A percentile compares a stretch with the other conserved stretches of the same genome.
Evolutionary conservation across 345 rosid species (phyloP).

Genomic region (Lepidium aucheri): DNA sequence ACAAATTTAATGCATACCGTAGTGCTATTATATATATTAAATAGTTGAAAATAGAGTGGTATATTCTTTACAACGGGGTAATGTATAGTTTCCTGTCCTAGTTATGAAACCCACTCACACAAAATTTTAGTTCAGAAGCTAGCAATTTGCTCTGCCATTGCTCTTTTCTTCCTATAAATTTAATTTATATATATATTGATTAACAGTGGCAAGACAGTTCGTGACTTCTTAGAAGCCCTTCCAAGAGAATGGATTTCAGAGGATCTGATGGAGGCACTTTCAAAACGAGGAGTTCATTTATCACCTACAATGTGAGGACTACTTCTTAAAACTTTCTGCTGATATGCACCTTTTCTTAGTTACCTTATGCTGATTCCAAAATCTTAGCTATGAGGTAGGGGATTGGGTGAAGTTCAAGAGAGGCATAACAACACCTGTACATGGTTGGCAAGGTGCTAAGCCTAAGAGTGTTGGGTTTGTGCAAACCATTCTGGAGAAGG

Average conservation of each 20-base stretch:
- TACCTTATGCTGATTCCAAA: not conserved
- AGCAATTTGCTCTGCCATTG: not conserved
- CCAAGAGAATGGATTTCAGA: slow-evolving; percentile 98
- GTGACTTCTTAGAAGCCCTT: slow-evolving; percentile 89
- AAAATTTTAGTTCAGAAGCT: not conserved
- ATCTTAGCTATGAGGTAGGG: slow-evolving; percentile 73
- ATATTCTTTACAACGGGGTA: not conserved
- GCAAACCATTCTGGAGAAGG: slow-evolving; percentile 65
- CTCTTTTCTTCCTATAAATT: slow-evolving; percentile 1
- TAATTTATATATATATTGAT: slow-evolving; percentile 13
- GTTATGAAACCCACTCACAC: not conserved
- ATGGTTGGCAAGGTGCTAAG: slow-evolving; percentile 96
- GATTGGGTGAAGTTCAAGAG: slow-evolving; percentile 97
- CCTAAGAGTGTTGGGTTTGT: slow-evolving; percentile 94
- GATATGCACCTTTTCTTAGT: slow-evolving; percentile 1
- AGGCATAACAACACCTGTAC: slow-evolving; percentile 53
- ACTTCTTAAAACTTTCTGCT: slow-evolving; percentile 8
- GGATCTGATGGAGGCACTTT: slow-evolving; percentile 87
- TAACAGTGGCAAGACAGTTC: slow-evolving; percentile 81
- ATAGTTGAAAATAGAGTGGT: not conserved
- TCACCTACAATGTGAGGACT: slow-evolving; percentile 81
- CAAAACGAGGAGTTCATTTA: slow-evolving; percentile 65
- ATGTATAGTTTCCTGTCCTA: slow-evolving; percentile 1
- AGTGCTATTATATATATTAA: not conserved
- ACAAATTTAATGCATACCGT: slow-evolving; percentile 1